Conservation (phyloP, 257 asterid genomes). For the Solanum etuberosum region DNA sequence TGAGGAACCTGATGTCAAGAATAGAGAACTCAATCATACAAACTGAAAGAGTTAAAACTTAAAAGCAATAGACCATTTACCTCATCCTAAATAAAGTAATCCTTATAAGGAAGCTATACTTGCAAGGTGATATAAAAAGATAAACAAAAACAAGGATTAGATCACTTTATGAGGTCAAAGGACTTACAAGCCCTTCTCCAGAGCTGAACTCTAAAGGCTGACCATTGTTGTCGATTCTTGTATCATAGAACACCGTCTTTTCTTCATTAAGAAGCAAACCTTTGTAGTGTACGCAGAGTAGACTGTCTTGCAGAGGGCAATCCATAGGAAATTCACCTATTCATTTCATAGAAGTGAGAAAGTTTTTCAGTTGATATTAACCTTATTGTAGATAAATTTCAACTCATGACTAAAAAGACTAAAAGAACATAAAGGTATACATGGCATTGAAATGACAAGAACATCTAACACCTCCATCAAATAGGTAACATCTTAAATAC, state of each 20-base stretch:
- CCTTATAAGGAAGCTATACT: not conserved
- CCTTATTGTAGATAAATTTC: not conserved
- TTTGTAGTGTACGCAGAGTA: slow-evolving; percentile 76
- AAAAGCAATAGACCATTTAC: not conserved
- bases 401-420: not conserved
- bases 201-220: slow-evolving; percentile 93
- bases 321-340: slow-evolving; percentile 99
- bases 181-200: slow-evolving; percentile 96
- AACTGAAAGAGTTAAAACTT: not conserved
- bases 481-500: not conserved
- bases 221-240: slow-evolving; percentile 54
- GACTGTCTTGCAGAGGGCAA: slow-evolving; percentile 97
- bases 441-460: not conserved
- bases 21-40: slow-evolving; percentile 1
- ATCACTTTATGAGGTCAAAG: slow-evolving; percentile 4
- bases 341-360: slow-evolving; percentile 16
- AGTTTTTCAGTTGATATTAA: slow-evolving; percentile 3
- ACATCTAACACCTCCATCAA: not conserved
- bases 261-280: slow-evolving; percentile 82
- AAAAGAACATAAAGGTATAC: not conserved
- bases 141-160: not conserved
- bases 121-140: not conserved
- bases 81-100: not conserved
- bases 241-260: slow-evolving; percentile 74
- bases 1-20: slow-evolving; percentile 64